Percentiles rank a stretch among this genome's conserved stretches.
phyloP scores from a whole-genome alignment of 164 flowering plant genomes.

The Aristolochia fimbriata region DNA sequence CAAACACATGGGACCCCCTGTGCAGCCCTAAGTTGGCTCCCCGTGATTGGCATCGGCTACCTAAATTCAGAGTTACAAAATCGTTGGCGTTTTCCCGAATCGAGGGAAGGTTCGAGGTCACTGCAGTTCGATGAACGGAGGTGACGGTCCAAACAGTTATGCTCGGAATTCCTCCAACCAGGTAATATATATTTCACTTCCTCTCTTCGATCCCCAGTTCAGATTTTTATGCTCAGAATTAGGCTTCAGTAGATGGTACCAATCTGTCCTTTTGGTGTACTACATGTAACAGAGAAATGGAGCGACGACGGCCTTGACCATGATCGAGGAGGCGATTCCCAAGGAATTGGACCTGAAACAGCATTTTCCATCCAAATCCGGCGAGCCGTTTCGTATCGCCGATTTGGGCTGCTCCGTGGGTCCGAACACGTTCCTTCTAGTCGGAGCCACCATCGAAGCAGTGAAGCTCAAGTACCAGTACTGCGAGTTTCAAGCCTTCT shows the following conservation, averaged over 20 bases:
- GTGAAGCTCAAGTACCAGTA: background rate
- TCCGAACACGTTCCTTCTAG: conserved; percentile 12
- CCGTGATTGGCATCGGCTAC: no score
- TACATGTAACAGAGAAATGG: background rate
- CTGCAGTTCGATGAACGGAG: conserved; percentile 9
- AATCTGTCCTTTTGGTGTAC: no score
- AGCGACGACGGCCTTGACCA: background rate
- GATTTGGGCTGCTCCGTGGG: conserved; percentile 23
- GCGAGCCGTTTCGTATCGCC: conserved; percentile 1
- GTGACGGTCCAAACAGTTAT: conserved; percentile 12
- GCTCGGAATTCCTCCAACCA: conserved; percentile 8
- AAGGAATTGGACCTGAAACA: background rate
- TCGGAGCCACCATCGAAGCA: conserved; percentile 8
- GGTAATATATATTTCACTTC: conserved; percentile 2
- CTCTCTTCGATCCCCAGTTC: background rate
- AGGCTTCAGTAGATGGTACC: no score
- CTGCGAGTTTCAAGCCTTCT: conserved; percentile 16
- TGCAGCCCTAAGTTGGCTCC: no score
- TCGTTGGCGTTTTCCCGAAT: no score
- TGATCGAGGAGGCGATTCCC: background rate
- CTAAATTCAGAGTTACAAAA: no score
- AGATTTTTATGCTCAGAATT: no score
- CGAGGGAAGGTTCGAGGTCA: background rate
- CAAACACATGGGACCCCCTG: no score
- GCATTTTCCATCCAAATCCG: background rate